Conservation (phyloP, 2,329 filamentous ascomycete genomes). For the Capronia coronata region DNA sequence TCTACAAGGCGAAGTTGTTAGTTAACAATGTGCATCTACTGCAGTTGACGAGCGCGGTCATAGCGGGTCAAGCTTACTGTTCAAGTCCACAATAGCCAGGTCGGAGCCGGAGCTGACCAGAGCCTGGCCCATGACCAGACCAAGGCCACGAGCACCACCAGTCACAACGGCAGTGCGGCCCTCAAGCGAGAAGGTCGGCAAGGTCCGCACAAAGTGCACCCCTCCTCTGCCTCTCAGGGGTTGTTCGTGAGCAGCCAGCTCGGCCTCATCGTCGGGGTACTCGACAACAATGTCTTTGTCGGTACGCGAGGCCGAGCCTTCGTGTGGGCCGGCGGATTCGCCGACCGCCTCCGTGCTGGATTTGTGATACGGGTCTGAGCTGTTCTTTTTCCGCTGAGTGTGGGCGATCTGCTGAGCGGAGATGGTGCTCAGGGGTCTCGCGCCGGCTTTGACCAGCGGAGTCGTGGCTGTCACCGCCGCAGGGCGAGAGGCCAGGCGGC, state of each 20-base stretch:
- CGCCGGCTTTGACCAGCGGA: background rate
- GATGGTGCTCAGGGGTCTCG: slow-evolving; percentile 14
- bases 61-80: slow-evolving; percentile 51
- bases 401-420: slow-evolving; percentile 3
- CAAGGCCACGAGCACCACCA: slow-evolving; percentile 80
- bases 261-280: slow-evolving; percentile 62
- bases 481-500: background rate
- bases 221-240: slow-evolving; percentile 71
- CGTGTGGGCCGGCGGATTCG: slow-evolving; percentile 37
- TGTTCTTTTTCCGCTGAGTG: slow-evolving; percentile 12
- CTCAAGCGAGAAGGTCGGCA: slow-evolving; percentile 80
- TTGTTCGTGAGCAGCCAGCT: slow-evolving; percentile 61
- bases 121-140: slow-evolving; percentile 87
- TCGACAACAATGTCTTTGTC: slow-evolving; percentile 71
- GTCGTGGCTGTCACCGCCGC: background rate
- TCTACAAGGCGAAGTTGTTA: too few species aligned
- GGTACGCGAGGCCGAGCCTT: slow-evolving; percentile 70
- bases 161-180: slow-evolving; percentile 79
- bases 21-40: too few species aligned
- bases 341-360: slow-evolving; percentile 30
- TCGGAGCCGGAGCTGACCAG: slow-evolving; percentile 82
- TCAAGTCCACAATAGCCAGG: slow-evolving; percentile 87
- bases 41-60: background rate
- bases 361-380: slow-evolving; percentile 27
- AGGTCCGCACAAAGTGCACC: slow-evolving; percentile 74